Base-by-base conservation (phyloP, 495 filamentous ascomycete genomes). In the Aspergillus cavernicola region DNA sequence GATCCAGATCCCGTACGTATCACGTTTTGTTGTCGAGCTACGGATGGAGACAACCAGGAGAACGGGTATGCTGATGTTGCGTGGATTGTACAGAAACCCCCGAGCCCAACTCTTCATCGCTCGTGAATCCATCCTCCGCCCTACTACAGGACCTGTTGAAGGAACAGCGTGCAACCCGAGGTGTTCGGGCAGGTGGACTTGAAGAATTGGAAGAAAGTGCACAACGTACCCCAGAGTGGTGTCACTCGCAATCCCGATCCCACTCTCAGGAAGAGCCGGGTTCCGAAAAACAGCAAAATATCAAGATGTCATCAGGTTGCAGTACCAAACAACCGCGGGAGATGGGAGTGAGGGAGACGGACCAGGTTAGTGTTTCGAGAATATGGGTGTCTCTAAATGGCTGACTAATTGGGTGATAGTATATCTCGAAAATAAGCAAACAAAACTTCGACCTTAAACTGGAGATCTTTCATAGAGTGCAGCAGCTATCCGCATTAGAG, bases 391-490 rank as follows among this genome's bases (percentile, higher is more conserved):
- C 18, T 19, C 33, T n/a, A 15, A 29, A 41, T 46, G 41, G 15
- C 26, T 35, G 42, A 45, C 42, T 53, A 11, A 60, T n/a, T 22
- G 10, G 8, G 4, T 52, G 11, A 18, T 54, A 79, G 71, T 73
- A 78, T 53, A 68, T 80, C 42, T 82, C 78, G 2, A 88, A 81
- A 41, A 71, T 95, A 39, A 85, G 86, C 62, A 95, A 95, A 61
- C 81, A 92, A 62, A 93, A 95, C 59, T 97, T 95, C 62, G 88
- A 92, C 62, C 74, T 97, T 51, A 95, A 95, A 66, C 74, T 96
- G 41, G 88, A 92, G 55, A 75, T 96, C 1, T 88, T 81, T 59
- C 87, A 96, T 57, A 78, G 85, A 15, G 66, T 74, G 10, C 75
- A 85, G 42, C 82, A 89, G 28, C 76, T 89, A 55, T 69, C 76